Percentiles rank a stretch among this genome's conserved stretches.
Evolutionary conservation across 495 filamentous ascomycete species (phyloP).

Genomic region (Neurospora cerealis): DNA sequence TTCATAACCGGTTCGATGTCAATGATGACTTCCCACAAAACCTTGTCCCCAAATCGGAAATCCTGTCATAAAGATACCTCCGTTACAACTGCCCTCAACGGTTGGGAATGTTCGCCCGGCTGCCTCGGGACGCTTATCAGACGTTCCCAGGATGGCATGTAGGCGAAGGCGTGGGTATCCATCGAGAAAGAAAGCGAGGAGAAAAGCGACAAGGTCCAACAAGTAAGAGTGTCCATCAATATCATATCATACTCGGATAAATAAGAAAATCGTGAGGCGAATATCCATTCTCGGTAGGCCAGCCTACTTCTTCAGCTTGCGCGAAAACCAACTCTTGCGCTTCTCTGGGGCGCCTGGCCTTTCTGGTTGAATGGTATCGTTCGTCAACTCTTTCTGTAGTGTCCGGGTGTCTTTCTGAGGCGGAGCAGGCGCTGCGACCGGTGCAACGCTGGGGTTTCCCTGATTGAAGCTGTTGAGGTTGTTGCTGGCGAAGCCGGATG

Average conservation of each 20-base stretch:
- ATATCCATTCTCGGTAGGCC: not conserved
- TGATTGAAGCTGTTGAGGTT: not conserved
- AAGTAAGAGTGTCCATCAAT: not conserved
- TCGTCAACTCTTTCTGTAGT: constrained; percentile 25
- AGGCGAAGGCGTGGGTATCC: not conserved
- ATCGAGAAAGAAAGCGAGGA: not conserved
- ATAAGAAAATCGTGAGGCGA: not conserved
- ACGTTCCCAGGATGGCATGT: not conserved
- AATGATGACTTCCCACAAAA: not conserved
- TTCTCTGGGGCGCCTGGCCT: constrained; percentile 48
- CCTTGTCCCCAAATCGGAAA: not conserved
- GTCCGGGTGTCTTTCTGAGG: constrained; percentile 23
- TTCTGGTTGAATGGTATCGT: constrained; percentile 18
- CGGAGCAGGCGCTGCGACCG: constrained; percentile 25
- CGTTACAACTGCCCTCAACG: not conserved
- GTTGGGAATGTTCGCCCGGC: not conserved
- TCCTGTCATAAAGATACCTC: not conserved
- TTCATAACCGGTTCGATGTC: not conserved
- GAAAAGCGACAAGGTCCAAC: not conserved
- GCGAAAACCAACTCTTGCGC: constrained; percentile 81
- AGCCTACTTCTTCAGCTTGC: constrained; percentile 15
- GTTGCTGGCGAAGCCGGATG: constrained; percentile 2
- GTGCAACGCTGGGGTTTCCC: not conserved
- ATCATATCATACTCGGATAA: not conserved
- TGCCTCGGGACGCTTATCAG: not conserved